A percentile compares a stretch with the other conserved stretches of the same genome.
Evolutionary conservation across 2,329 filamentous ascomycete genomes (phyloP).

Genomic region (Lasiodiplodia theobromae): DNA sequence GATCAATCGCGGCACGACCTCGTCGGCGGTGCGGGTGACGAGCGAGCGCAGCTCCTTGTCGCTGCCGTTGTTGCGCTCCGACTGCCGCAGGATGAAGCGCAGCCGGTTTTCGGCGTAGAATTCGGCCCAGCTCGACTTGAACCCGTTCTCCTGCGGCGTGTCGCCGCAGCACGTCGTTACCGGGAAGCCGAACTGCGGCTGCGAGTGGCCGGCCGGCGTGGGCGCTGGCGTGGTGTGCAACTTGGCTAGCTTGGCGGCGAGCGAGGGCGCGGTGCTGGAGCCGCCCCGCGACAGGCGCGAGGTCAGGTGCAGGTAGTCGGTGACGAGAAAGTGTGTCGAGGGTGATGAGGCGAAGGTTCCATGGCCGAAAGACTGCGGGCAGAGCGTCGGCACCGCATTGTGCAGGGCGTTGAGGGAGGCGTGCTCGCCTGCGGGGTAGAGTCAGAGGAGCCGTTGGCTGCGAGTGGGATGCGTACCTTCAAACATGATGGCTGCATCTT

Average conservation of each 20-base stretch:
- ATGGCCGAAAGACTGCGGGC: slow-evolving; percentile 76
- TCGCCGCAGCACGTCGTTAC: slow-evolving; percentile 86
- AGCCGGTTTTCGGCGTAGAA: slow-evolving; percentile 85
- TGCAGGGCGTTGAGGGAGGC: slow-evolving; percentile 84
- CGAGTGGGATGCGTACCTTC: slow-evolving; percentile 56
- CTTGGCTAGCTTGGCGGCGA: slow-evolving; percentile 79
- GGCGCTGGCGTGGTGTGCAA: slow-evolving; percentile 81
- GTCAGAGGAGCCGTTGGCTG: slow-evolving; percentile 14
- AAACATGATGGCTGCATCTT: slow-evolving; percentile 72
- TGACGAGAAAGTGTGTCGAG: slow-evolving; percentile 66
- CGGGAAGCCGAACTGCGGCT: slow-evolving; percentile 81
- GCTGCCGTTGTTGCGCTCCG: slow-evolving; percentile 65
- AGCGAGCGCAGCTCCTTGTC: slow-evolving; percentile 68
- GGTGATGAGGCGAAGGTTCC: slow-evolving; percentile 62
- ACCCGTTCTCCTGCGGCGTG: slow-evolving; percentile 81
- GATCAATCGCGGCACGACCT: slow-evolving; percentile 79
- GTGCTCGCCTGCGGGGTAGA: slow-evolving; percentile 70
- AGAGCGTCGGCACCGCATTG: slow-evolving; percentile 73
- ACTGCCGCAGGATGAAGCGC: slow-evolving; percentile 66
- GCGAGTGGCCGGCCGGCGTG: slow-evolving; percentile 63
- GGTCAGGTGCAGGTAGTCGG: slow-evolving; percentile 75
- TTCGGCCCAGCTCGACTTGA: slow-evolving; percentile 76
- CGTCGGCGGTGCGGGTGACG: slow-evolving; percentile 68
- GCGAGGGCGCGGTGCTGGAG: slow-evolving; percentile 56
- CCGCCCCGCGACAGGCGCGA: slow-evolving; percentile 46